A percentile compares a stretch with the other conserved stretches of the same genome.
These are phyloP conservation scores for Microascus cirrosus DNA, from an alignment of 2,329 filamentous ascomycete genomes.

Conservation along the genomic window DNA sequence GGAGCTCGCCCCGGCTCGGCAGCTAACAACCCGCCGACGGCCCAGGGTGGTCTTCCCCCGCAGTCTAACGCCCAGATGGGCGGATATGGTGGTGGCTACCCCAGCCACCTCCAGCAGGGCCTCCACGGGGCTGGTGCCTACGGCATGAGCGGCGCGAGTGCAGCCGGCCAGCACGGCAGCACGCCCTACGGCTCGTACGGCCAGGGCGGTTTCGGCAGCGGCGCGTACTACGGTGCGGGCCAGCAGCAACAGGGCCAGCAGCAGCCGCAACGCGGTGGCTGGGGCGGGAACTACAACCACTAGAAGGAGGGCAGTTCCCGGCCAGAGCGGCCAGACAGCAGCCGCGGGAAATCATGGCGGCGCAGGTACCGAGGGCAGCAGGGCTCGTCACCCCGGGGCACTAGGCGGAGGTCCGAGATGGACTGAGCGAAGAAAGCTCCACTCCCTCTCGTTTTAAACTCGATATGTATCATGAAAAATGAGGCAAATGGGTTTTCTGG, in stretches of 20 bases:
- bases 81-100: slow-evolving; percentile 43
- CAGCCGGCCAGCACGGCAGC: slow-evolving; percentile 39
- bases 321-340: not conserved
- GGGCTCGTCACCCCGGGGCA: not conserved
- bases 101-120: slow-evolving; percentile 40
- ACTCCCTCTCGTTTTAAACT: not conserved
- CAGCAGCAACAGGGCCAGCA: slow-evolving; percentile 30
- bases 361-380: not conserved
- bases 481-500: not conserved
- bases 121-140: slow-evolving; percentile 45
- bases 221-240: slow-evolving; percentile 31
- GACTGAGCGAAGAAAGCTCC: not conserved
- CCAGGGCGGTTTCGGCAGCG: slow-evolving; percentile 29
- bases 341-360: not conserved
- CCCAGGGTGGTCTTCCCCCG: slow-evolving; percentile 42
- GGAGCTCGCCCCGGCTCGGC: slow-evolving; percentile 48
- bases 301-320: slow-evolving; percentile 9
- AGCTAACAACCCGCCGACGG: slow-evolving; percentile 37
- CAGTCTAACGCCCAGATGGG: slow-evolving; percentile 45
- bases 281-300: slow-evolving; percentile 50
- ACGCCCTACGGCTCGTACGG: slow-evolving; percentile 37
- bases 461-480: not conserved
- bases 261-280: slow-evolving; percentile 39
- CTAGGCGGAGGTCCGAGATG: not conserved
- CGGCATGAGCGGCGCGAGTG: slow-evolving; percentile 38